Percentiles rank a stretch among this genome's conserved stretches.
Evolutionary conservation across 495 filamentous ascomycete species (phyloP).

Genomic region (Penicillium manginii): DNA sequence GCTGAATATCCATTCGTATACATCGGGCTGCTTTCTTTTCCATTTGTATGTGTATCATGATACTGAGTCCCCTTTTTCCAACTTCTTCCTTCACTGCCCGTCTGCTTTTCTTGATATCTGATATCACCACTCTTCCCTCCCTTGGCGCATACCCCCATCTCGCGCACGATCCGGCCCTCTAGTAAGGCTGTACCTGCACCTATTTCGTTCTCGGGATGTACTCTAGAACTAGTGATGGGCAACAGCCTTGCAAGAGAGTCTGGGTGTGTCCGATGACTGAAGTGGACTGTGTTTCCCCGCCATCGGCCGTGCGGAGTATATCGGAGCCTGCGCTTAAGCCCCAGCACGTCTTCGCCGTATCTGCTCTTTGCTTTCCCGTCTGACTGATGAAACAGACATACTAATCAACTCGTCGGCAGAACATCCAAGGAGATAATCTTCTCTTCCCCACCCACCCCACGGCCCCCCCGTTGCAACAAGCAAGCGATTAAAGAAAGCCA

Average conservation of each 20-base stretch:
- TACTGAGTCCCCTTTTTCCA: too few species aligned
- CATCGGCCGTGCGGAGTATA: constrained; percentile 27
- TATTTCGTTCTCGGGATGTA: neutral
- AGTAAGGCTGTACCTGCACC: neutral
- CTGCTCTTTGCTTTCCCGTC: constrained; percentile 4
- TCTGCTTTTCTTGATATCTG: neutral
- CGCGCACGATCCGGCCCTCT: neutral
- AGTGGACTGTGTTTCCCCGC: constrained; percentile 1
- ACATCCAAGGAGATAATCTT: neutral
- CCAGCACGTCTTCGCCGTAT: constrained; percentile 4
- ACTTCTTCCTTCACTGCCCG: neutral
- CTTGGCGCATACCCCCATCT: neutral
- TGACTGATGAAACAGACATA: neutral
- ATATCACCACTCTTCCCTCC: neutral
- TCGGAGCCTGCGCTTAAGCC: constrained; percentile 24
- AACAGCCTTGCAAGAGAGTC: neutral
- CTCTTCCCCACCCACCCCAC: neutral
- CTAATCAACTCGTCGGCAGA: neutral
- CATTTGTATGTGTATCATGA: neutral
- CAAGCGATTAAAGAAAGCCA: neutral
- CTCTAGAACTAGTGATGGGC: neutral
- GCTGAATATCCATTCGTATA: neutral
- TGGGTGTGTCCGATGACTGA: neutral
- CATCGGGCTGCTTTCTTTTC: neutral
- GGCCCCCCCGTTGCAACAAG: neutral